Base-by-base conservation (phyloP, 768 basidiomycete species). In the Boletus rubescentipes region DNA sequence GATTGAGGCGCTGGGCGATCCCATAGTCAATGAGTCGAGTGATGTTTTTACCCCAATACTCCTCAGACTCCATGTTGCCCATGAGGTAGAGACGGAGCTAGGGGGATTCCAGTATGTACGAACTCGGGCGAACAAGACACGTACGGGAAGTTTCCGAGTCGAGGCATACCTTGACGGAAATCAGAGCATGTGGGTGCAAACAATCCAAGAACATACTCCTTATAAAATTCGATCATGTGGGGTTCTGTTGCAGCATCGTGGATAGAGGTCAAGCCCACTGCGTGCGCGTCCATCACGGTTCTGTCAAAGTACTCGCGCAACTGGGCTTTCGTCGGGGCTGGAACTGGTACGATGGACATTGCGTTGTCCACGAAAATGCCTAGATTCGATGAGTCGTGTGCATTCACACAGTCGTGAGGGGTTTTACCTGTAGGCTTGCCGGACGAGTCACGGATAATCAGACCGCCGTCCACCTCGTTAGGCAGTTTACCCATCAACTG, bases 291-390 rank as follows among this genome's bases (percentile, higher is more conserved):
- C 26, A 72, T 69, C 39, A 88, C 76, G 0, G 91, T 79, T 12
- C 75, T 73, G n/a, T 83, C 72, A 51, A 89, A 86, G 64, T 81
- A 90, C n/a, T 77, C 70, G 57, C 79, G 73, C 61, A 85, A 79
- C 47, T 83, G 76, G 1, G 54, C 55, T 26, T 84, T 76, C 0
- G 81, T 79, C 77, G 84, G 85, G 2, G 77, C 64, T 0, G 93
- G 94, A 11, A 74, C 72, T 2, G 80, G 83, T 16, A 97, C 79
- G 32, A 95, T 78, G 14, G 68, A 63, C 83, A 93, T 92, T 0
- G 95, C 96, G 31, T 91, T 91, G 70, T 98, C 96, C 30, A 96
- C 74, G 55, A 94, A 87, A 18, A 93, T 73, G 7, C 91, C 91
- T 75, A 42, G 26, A 30, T 18, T 34, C 16, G 20, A 31, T 53